Evolutionary conservation across 1,284 basidiomycete species (phyloP).

Genomic region (Macrocystidia cucumis): DNA sequence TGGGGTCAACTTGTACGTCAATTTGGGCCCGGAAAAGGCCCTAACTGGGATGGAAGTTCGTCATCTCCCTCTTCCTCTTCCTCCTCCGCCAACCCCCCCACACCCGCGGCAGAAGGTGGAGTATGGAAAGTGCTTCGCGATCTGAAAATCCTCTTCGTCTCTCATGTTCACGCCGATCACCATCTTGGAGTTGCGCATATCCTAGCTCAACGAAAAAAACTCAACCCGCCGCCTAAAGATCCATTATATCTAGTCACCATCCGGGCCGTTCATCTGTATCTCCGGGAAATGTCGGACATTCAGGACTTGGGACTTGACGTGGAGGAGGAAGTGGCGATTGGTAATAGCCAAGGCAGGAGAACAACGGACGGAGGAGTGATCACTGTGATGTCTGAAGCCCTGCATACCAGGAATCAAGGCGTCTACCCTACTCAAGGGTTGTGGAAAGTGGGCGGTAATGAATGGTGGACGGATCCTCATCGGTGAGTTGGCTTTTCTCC

Average conservation of each 20-base stretch:
- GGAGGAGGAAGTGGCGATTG: too few species aligned
- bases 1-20: slow-evolving; percentile 82
- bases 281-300: slow-evolving; percentile 58
- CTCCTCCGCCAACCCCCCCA: too few species aligned
- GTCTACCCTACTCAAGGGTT: slow-evolving; percentile 30
- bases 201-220: slow-evolving; percentile 65
- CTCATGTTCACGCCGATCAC: slow-evolving; percentile 92
- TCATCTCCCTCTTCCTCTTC: too few species aligned
- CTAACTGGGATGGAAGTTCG: too few species aligned
- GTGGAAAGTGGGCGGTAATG: slow-evolving; percentile 31
- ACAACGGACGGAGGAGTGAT: too few species aligned
- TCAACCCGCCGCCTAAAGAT: slow-evolving; percentile 45
- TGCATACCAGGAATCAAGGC: slow-evolving; percentile 38
- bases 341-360: too few species aligned
- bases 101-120: too few species aligned
- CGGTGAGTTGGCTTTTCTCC: slow-evolving; percentile 23
- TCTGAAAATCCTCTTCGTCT: slow-evolving; percentile 78
- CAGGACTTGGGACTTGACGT: slow-evolving; percentile 60
- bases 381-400: slow-evolving; percentile 43
- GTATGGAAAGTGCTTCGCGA: slow-evolving; percentile 61
- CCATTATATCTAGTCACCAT: slow-evolving; percentile 70
- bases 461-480: slow-evolving; percentile 33
- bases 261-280: slow-evolving; percentile 47
- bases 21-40: slow-evolving; percentile 57
- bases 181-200: slow-evolving; percentile 80